These are phyloP conservation scores for Nephelium lappaceum DNA, from an alignment of 345 rosid genomes.

Conservation along the genomic window DNA sequence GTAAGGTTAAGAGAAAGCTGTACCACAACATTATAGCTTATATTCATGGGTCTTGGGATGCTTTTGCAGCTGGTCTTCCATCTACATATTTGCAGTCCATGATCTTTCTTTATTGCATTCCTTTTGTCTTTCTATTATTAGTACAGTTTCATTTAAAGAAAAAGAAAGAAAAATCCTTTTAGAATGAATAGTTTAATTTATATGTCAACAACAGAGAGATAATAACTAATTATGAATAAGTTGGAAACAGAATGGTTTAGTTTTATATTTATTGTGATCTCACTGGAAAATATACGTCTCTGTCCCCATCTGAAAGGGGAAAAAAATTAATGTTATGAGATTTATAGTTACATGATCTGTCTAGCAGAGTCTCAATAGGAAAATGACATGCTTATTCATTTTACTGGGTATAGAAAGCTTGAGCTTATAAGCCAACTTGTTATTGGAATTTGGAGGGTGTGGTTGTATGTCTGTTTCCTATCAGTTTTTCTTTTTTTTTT, in stretches of 20 bases:
- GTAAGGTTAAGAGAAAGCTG: neutral
- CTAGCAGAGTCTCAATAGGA: neutral
- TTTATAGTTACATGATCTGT: neutral
- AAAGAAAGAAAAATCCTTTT: neutral
- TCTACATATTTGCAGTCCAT: neutral
- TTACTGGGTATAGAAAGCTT: neutral
- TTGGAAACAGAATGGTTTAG: neutral
- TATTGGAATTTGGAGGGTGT: neutral
- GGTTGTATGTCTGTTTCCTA: neutral
- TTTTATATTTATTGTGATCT: neutral
- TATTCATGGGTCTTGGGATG: neutral
- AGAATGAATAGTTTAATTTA: neutral
- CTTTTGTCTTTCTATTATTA: neutral
- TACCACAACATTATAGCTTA: neutral
- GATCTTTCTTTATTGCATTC: neutral
- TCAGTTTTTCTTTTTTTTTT: neutral
- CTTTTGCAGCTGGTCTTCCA: neutral
- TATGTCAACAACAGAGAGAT: neutral
- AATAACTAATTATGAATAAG: neutral
- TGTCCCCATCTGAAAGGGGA: neutral
- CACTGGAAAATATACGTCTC: neutral
- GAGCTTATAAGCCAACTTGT: neutral
- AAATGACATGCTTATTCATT: slow-evolving; percentile 2
- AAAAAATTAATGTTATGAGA: neutral
- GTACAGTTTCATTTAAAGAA: neutral